These are phyloP conservation scores for Globisporangium acanthophoron DNA, from an alignment of 352 stramenopile species.

Conservation along the genomic window DNA sequence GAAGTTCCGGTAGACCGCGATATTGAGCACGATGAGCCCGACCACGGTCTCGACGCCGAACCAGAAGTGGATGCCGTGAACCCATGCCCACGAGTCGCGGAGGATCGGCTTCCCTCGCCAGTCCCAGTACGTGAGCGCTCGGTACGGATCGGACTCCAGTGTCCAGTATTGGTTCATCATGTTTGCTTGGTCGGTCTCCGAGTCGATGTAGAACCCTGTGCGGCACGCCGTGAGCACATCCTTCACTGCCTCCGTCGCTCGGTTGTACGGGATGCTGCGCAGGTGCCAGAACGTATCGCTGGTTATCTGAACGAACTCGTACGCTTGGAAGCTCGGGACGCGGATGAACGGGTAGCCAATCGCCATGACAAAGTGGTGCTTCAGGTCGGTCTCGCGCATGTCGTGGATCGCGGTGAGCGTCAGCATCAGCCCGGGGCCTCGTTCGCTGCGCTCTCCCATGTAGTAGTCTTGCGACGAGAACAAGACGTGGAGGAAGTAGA, in stretches of 20 bases:
- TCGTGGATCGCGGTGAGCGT: conserved; percentile 10
- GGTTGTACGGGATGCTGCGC: conserved; percentile 2
- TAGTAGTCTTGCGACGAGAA: conserved; percentile 2
- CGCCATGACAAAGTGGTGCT: conserved; percentile 9
- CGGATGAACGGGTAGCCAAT: conserved; percentile 24
- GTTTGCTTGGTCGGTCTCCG: conserved; percentile 28
- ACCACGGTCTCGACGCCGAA: conserved; percentile 25
- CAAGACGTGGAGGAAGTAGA: not conserved
- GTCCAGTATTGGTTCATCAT: conserved; percentile 19
- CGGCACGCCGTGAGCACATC: conserved; percentile 20
- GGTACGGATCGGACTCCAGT: conserved; percentile 13
- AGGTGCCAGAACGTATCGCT: not conserved
- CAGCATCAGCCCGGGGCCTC: not conserved
- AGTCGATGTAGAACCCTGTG: conserved; percentile 28
- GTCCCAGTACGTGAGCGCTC: conserved; percentile 8
- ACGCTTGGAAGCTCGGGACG: not conserved
- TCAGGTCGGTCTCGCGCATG: conserved; percentile 1
- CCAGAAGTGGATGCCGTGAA: conserved; percentile 24
- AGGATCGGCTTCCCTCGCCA: conserved; percentile 6
- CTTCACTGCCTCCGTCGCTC: not conserved
- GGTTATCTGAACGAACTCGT: not conserved
- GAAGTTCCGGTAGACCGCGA: conserved; percentile 27
- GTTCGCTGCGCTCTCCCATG: not conserved
- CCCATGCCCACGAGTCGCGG: conserved; percentile 15
- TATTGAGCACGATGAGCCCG: conserved; percentile 19